phyloP scores from a whole-genome alignment of 2,329 filamentous ascomycete genomes.

The Orbilia blumenaviensis region DNA sequence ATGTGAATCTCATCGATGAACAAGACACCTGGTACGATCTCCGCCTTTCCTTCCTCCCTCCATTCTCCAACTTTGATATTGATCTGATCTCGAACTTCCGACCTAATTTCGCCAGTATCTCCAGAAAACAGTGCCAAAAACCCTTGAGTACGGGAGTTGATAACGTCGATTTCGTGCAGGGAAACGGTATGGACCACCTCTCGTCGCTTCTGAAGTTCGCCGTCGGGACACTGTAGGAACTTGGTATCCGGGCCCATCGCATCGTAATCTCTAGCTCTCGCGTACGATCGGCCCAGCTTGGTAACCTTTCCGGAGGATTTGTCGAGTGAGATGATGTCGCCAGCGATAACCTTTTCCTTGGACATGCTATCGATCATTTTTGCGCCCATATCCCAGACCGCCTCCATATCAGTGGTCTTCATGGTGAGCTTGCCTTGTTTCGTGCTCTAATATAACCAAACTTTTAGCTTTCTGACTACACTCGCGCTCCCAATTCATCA shows the following conservation, averaged over 20 bases:
- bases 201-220: slow-evolving; percentile 94
- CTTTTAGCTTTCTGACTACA: slow-evolving; percentile 97
- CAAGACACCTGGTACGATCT: slow-evolving; percentile 94
- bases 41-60: slow-evolving; percentile 99
- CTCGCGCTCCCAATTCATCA: slow-evolving; percentile 71
- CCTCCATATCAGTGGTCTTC: slow-evolving; percentile 99
- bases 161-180: slow-evolving; percentile 98
- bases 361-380: slow-evolving; percentile 99
- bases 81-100: slow-evolving; percentile 97
- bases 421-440: slow-evolving; percentile 99
- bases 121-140: slow-evolving; percentile 97
- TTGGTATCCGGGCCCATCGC: slow-evolving; percentile 94
- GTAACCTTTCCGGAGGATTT: slow-evolving; percentile 98
- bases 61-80: slow-evolving; percentile 98
- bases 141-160: slow-evolving; percentile 98
- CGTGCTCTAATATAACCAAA: slow-evolving; percentile 67
- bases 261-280: slow-evolving; percentile 95
- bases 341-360: slow-evolving; percentile 98
- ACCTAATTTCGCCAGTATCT: slow-evolving; percentile 96
- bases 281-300: slow-evolving; percentile 93
- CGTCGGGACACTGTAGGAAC: slow-evolving; percentile 95
- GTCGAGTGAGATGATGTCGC: slow-evolving; percentile 97
- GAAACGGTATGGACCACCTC: slow-evolving; percentile 97
- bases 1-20: slow-evolving; percentile 99
- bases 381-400: slow-evolving; percentile 98